Evolutionary conservation across 2,329 filamentous ascomycete genomes (phyloP).

Genomic region (Dactylellina cionopaga): DNA sequence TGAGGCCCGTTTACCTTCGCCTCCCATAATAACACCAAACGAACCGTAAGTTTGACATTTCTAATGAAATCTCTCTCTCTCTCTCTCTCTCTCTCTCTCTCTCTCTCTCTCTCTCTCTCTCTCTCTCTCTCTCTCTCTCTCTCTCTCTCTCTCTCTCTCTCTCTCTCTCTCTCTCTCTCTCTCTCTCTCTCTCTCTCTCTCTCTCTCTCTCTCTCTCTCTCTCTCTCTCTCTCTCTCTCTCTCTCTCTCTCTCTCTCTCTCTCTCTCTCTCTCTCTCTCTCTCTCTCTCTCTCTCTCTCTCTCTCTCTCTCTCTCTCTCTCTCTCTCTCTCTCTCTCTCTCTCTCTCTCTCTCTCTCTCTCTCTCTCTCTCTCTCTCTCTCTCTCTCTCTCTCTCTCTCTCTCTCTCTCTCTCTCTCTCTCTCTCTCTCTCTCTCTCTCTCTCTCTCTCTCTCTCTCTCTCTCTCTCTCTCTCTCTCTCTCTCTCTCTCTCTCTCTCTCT

Average conservation of each 20-base stretch:
- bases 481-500: not conserved
- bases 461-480: not conserved
- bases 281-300: not conserved
- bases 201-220: not conserved
- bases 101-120: not conserved
- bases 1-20: constrained; percentile 86
- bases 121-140: not conserved
- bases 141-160: not conserved
- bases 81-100: not conserved
- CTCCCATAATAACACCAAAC: constrained; percentile 88
- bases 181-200: not conserved
- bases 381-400: not conserved
- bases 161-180: not conserved
- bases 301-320: not conserved
- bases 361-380: not conserved
- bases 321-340: not conserved
- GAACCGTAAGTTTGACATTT: constrained; percentile 65
- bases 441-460: not conserved
- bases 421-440: not conserved
- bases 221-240: not conserved
- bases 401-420: not conserved
- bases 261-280: not conserved
- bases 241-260: not conserved
- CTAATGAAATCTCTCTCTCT: not conserved
- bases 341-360: not conserved